A percentile compares a stretch with the other conserved stretches of the same genome.
These are phyloP conservation scores for Gossypium gossypioides DNA, from an alignment of 441 rosid genomes.

Conservation along the genomic window DNA sequence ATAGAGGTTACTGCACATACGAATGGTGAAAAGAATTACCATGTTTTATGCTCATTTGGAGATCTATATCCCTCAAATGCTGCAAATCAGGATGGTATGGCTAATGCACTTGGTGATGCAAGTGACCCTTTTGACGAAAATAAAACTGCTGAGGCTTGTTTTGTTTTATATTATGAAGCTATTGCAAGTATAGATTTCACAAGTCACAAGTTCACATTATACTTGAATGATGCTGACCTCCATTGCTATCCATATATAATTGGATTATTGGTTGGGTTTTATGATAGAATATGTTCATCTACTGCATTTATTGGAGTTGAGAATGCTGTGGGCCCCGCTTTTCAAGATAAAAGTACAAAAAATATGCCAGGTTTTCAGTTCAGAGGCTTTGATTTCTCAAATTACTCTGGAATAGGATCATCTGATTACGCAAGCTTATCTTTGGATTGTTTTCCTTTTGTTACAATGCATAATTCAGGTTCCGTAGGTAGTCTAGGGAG, in stretches of 20 bases:
- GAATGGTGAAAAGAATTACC: constrained; percentile 31
- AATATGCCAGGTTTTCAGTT: constrained; percentile 34
- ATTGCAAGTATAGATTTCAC: constrained; percentile 22
- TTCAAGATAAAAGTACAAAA: constrained; percentile 24
- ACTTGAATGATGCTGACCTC: constrained; percentile 60
- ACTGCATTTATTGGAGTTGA: constrained; percentile 24
- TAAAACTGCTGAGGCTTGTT: constrained; percentile 33
- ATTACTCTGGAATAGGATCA: constrained; percentile 47
- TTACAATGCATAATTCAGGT: constrained; percentile 47
- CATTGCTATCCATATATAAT: constrained; percentile 73
- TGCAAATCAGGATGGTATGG: constrained; percentile 30
- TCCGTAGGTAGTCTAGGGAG: constrained; percentile 45
- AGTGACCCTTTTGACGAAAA: constrained; percentile 18
- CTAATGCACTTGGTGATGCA: constrained; percentile 18
- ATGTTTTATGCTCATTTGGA: constrained; percentile 49
- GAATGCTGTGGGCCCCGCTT: constrained; percentile 18
- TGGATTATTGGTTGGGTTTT: constrained; percentile 47
- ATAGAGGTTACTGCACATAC: constrained; percentile 37
- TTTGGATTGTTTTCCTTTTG: constrained; percentile 63
- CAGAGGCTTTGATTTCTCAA: constrained; percentile 71
- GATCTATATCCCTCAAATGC: constrained; percentile 27
- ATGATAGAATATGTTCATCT: constrained; percentile 40
- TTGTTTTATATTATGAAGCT: constrained; percentile 54
- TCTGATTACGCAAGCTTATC: constrained; percentile 47
- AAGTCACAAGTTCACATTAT: constrained; percentile 34